These are phyloP conservation scores for Sugiyamaella castrensis DNA, from an alignment of 1,139 yeast species.

Conservation along the genomic window DNA sequence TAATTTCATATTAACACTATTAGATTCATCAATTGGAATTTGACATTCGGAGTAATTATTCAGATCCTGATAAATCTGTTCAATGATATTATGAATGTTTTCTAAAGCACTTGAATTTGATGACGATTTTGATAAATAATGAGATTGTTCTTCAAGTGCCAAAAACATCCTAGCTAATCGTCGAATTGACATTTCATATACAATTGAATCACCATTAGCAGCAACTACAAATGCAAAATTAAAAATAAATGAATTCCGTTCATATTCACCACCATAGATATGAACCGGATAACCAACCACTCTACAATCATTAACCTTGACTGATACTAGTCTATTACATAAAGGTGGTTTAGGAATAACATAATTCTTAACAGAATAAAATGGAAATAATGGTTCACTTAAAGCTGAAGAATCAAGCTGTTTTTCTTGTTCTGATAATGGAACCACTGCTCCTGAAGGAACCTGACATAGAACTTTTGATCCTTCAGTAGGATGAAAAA, in stretches of 20 bases:
- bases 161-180: conserved; percentile 86
- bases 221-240: conserved; percentile 90
- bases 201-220: conserved; percentile 74
- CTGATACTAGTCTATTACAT: conserved; percentile 75
- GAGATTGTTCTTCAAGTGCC: conserved; percentile 87
- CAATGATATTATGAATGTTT: conserved; percentile 74
- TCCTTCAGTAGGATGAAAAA: conserved; percentile 94
- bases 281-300: conserved; percentile 91
- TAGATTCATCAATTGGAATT: conserved; percentile 87
- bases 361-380: conserved; percentile 83
- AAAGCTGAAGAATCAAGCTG: conserved; percentile 38
- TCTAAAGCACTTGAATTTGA: conserved; percentile 30
- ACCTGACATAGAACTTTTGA: conserved; percentile 92
- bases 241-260: conserved; percentile 88
- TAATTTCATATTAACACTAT: conserved; percentile 85
- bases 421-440: conserved; percentile 31
- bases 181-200: conserved; percentile 80
- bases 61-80: conserved; percentile 87
- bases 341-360: conserved; percentile 90
- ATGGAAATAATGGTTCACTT: conserved; percentile 58
- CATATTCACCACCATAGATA: conserved; percentile 68
- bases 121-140: conserved; percentile 53
- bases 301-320: conserved; percentile 66
- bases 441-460: conserved; percentile 60
- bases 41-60: conserved; percentile 94